phyloP scores from a whole-genome alignment of 352 stramenopile species.

The Phytopythium litorale region DNA sequence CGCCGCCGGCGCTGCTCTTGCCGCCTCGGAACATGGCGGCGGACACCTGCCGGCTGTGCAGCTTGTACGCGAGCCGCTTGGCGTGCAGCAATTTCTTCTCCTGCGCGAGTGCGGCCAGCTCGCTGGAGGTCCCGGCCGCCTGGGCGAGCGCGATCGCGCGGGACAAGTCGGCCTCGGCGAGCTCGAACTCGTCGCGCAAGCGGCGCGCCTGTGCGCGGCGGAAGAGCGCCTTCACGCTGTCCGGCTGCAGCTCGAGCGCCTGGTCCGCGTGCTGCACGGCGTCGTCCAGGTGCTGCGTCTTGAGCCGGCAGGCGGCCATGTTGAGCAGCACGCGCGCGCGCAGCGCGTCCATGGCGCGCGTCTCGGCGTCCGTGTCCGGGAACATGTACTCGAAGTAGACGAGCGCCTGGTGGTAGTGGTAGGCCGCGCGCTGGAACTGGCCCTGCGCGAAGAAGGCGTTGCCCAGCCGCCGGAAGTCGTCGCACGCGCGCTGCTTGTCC shows the following conservation, averaged over 20 bases:
- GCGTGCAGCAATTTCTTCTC: constrained; percentile 59
- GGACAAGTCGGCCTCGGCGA: constrained; percentile 43
- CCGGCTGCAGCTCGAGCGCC: constrained; percentile 47
- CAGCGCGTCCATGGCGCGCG: constrained; percentile 38
- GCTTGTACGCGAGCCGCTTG: constrained; percentile 72
- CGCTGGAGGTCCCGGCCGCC: constrained; percentile 6
- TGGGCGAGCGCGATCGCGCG: constrained; percentile 24
- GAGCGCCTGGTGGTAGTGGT: constrained; percentile 79
- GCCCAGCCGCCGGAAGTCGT: constrained; percentile 62
- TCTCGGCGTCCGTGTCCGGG: constrained; percentile 54
- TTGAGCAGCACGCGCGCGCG: constrained; percentile 70
- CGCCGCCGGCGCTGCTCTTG: constrained; percentile 6
- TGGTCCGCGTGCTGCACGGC: constrained; percentile 59
- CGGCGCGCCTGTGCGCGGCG: constrained; percentile 59
- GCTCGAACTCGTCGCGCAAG: constrained; percentile 66
- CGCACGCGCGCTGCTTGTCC: constrained; percentile 57
- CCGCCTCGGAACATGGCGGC: constrained; percentile 60
- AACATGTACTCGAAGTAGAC: constrained; percentile 89
- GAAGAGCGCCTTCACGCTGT: constrained; percentile 67
- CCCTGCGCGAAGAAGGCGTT: constrained; percentile 78
- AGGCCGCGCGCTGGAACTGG: constrained; percentile 76
- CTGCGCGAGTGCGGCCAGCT: constrained; percentile 28
- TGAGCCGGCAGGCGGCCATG: constrained; percentile 67
- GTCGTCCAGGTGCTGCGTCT: constrained; percentile 70
- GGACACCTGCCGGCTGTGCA: constrained; percentile 59